Base-by-base conservation (phyloP, 2,329 filamentous ascomycete genomes). In the Talaromyces sp. region DNA sequence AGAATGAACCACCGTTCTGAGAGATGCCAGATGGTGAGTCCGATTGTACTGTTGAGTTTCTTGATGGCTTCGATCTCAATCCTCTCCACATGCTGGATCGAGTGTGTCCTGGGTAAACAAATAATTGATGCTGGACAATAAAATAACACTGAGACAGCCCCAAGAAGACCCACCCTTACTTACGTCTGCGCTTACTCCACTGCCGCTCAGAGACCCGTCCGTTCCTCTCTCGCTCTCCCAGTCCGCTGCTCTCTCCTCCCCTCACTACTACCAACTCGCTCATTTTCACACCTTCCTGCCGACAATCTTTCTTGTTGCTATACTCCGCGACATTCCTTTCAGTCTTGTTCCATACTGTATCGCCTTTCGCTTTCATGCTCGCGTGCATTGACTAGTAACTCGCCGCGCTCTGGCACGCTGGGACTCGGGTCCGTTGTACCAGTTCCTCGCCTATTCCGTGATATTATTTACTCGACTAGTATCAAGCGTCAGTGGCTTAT, bases 171-270 rank as follows among this genome's bases (percentile, higher is more conserved):
- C 52, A 56, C 52, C 33, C 52, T 52, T 31, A n/a, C 50, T 56
- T 56, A 39, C 52, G 52, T 56, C 27, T 52, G 49, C 49, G 27
- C 49, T 33, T 52, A 31, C 49, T 52, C 49, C 49, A 52, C 49
- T 56, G 52, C 52, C 52, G 52, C 33, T 39, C 52, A 4, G 8
- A 15, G 52, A 15, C 31, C 52, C 52, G 10, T 22, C 15, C 10
- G n/a, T 35, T 33, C 27, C 49, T 52, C 27, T n/a, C 49, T 33
- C 52, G 49, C 49, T 35, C 17, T 37, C 17, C 49, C 25, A 52
- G 49, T 52, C 17, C 9, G 15, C 27, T 33, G 49, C 27, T 8
- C 50, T 19, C 49, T 35, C n/a, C 33, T 56, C 52, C 31, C 52
- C 52, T 56, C 52, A 39, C n/a, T 56, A 39, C n/a, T 56, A 15